phyloP scores from a whole-genome alignment of 208 protist genomes.

The Lotmaria passim region DNA sequence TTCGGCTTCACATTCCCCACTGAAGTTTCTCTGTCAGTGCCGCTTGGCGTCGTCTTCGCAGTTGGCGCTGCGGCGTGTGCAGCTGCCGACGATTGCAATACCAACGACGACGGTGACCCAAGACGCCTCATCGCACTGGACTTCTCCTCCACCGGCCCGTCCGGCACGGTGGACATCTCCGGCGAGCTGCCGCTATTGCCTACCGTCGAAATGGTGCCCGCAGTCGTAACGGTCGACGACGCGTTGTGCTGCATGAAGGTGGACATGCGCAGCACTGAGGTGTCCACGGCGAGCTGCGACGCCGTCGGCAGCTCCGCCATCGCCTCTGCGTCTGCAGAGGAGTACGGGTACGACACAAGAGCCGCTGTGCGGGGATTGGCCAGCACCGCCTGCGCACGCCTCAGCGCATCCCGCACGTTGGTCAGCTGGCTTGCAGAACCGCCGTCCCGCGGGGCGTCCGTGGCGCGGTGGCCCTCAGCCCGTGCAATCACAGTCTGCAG shows the following conservation, averaged over 20 bases:
- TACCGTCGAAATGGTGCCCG: slow-evolving; percentile 17
- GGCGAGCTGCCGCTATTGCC: slow-evolving; percentile 19
- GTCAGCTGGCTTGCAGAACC: neutral
- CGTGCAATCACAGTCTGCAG: neutral
- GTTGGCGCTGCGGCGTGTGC: neutral
- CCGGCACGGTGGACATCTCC: slow-evolving; percentile 8
- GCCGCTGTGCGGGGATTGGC: slow-evolving; percentile 4
- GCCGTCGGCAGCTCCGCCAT: slow-evolving; percentile 6
- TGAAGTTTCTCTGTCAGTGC: neutral
- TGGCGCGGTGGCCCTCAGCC: neutral
- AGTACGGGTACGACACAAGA: slow-evolving; percentile 22
- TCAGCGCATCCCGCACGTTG: slow-evolving; percentile 17
- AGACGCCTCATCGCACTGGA: no score
- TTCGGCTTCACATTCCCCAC: neutral
- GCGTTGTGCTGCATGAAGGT: neutral
- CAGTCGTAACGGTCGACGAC: slow-evolving; percentile 9
- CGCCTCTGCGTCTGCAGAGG: neutral
- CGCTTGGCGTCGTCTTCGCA: neutral
- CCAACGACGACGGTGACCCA: no score
- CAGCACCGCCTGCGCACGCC: slow-evolving; percentile 20
- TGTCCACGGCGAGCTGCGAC: slow-evolving; percentile 8
- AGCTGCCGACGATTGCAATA: no score
- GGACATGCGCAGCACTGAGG: slow-evolving; percentile 2
- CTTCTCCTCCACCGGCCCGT: slow-evolving; percentile 10
- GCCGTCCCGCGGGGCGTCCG: no score